Conservation (phyloP, 495 filamentous ascomycete species). For the Neurospora tetraspora region DNA sequence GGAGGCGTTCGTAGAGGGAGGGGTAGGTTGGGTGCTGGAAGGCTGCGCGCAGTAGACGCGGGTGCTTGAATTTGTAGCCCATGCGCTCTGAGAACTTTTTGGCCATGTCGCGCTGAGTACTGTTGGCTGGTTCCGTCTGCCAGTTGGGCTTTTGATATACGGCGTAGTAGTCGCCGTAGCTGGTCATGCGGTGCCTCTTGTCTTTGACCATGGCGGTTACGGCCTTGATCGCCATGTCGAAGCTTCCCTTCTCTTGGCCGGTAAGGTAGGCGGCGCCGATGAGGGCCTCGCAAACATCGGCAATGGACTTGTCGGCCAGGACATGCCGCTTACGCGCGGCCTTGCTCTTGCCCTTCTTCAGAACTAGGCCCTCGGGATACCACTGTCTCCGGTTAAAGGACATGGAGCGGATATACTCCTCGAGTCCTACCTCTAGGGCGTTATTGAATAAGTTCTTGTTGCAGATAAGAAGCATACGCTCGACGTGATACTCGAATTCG, state of each 20-base stretch:
- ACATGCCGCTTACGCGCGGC: constrained; percentile 40
- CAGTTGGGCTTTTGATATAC: constrained; percentile 65
- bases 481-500: constrained; percentile 83
- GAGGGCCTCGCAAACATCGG: constrained; percentile 93
- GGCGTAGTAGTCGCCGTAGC: constrained; percentile 61
- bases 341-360: constrained; percentile 42
- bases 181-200: constrained; percentile 53
- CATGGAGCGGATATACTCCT: constrained; percentile 70
- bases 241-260: constrained; percentile 32
- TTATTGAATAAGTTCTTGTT: constrained; percentile 80
- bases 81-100: constrained; percentile 53
- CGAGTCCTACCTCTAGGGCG: constrained; percentile 56
- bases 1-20: constrained; percentile 61
- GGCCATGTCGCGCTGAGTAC: constrained; percentile 56
- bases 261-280: constrained; percentile 83
- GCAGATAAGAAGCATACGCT: constrained; percentile 84
- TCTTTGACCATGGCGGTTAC: constrained; percentile 67
- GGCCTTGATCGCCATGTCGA: constrained; percentile 75
- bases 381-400: constrained; percentile 71
- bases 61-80: constrained; percentile 72
- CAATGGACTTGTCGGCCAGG: constrained; percentile 82
- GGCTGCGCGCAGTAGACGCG: constrained; percentile 68
- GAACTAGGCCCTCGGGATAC: constrained; percentile 67
- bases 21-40: constrained; percentile 81
- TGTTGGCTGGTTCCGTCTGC: constrained; percentile 48